Percentiles rank a stretch among this genome's conserved stretches.
Evolutionary conservation across 1,284 basidiomycete species (phyloP).

Genomic region (Ganoderma meredithae): DNA sequence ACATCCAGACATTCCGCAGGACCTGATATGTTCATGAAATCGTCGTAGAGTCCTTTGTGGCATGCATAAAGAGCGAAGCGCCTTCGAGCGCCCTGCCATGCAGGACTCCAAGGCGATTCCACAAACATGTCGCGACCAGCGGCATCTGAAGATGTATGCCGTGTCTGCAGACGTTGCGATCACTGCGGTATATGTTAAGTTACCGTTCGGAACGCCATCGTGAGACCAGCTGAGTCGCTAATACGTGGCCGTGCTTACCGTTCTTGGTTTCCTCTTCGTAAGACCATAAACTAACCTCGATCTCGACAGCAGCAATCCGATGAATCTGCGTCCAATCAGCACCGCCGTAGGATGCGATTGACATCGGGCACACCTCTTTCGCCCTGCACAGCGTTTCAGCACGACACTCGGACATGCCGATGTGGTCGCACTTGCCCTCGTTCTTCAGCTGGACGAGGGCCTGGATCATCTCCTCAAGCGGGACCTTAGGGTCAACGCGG

Average conservation of each 20-base stretch:
- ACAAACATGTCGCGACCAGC: no score
- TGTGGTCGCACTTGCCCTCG: constrained; percentile 53
- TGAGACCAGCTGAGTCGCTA: no score
- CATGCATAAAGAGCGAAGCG: no score
- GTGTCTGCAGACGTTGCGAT: constrained; percentile 47
- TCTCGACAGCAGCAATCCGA: constrained; percentile 57
- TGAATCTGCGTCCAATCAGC: constrained; percentile 56
- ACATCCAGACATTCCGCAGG: no score
- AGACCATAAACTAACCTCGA: constrained; percentile 61
- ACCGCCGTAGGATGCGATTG: neutral
- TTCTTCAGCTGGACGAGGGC: constrained; percentile 41
- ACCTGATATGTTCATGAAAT: no score
- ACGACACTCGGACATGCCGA: constrained; percentile 56
- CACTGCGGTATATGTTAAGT: constrained; percentile 35
- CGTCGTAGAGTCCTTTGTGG: no score
- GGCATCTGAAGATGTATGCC: no score
- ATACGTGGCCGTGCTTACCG: constrained; percentile 34
- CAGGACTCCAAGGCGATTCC: no score
- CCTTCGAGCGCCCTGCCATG: no score
- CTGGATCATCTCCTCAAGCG: constrained; percentile 45
- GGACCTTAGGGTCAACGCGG: constrained; percentile 41
- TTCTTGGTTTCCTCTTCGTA: constrained; percentile 56
- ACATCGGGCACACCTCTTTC: constrained; percentile 18
- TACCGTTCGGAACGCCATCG: neutral
- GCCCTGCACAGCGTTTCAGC: constrained; percentile 54